Evolutionary conservation across 495 filamentous ascomycete species (phyloP).

Genomic region (Entonaema liquescens): DNA sequence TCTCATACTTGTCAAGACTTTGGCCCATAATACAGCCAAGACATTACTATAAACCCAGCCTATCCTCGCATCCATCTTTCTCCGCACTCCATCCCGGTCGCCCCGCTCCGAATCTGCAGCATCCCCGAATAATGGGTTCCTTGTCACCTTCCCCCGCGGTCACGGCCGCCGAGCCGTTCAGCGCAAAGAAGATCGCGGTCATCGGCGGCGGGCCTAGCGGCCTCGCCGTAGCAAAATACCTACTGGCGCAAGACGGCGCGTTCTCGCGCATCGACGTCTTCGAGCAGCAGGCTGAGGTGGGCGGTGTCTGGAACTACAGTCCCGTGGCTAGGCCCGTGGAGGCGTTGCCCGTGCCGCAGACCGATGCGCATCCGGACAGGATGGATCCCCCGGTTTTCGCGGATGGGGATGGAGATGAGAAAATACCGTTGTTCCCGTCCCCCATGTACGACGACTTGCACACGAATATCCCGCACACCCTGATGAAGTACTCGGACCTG

Average conservation of each 20-base stretch:
- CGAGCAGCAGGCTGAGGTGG: conserved; percentile 78
- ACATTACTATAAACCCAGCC: neutral
- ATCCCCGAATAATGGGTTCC: conserved; percentile 41
- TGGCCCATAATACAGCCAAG: neutral
- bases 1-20: neutral
- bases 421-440: conserved; percentile 63
- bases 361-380: conserved; percentile 47
- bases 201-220: conserved; percentile 78
- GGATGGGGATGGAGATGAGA: conserved; percentile 19
- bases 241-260: conserved; percentile 70
- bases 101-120: too few relatives aligned
- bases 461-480: conserved; percentile 82
- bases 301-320: conserved; percentile 86
- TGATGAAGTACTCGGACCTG: conserved; percentile 84
- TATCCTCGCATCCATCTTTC: neutral
- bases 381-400: conserved; percentile 50
- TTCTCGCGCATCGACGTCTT: conserved; percentile 79
- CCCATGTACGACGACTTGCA: conserved; percentile 84
- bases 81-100: neutral
- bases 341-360: conserved; percentile 52
- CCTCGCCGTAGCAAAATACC: conserved; percentile 73
- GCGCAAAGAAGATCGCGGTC: conserved; percentile 66
- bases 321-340: conserved; percentile 39
- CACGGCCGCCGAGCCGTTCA: conserved; percentile 38
- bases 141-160: neutral